Evolutionary conservation across 78 protist genomes (phyloP).

Genomic region (Dictyostelium firmibasis): DNA sequence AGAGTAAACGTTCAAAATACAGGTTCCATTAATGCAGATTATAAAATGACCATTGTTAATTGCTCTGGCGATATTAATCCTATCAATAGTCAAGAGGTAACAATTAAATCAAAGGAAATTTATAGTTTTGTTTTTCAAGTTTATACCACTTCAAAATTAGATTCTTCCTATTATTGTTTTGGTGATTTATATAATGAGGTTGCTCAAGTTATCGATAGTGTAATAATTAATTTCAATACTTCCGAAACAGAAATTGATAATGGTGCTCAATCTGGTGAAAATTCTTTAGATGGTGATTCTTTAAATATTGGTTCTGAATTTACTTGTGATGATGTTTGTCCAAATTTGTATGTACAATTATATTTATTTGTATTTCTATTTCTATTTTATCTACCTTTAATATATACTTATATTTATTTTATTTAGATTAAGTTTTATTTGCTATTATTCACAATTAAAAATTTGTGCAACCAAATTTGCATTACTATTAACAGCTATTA

Average conservation of each 20-base stretch:
- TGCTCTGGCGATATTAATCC: not conserved
- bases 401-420: not conserved
- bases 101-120: not conserved
- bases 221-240: not conserved
- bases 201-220: not conserved
- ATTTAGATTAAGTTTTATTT: not conserved
- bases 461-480: not conserved
- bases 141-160: not conserved
- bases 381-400: not conserved
- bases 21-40: not conserved
- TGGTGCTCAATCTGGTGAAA: not conserved
- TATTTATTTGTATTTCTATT: not conserved
- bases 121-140: not conserved
- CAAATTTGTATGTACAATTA: slow-evolving; percentile 1
- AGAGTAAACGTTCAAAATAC: not conserved
- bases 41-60: not conserved
- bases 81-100: not conserved
- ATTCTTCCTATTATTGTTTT: not conserved
- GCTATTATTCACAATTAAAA: not conserved
- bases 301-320: not conserved
- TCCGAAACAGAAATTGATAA: slow-evolving; percentile 7
- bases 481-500: not conserved
- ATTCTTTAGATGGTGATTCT: not conserved
- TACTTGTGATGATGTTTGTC: slow-evolving; percentile 34
- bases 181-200: not conserved